A percentile compares a stretch with the other conserved stretches of the same genome.
Evolutionary conservation across 2,329 filamentous ascomycete species (phyloP).

Genomic region (Cercospora janseana): DNA sequence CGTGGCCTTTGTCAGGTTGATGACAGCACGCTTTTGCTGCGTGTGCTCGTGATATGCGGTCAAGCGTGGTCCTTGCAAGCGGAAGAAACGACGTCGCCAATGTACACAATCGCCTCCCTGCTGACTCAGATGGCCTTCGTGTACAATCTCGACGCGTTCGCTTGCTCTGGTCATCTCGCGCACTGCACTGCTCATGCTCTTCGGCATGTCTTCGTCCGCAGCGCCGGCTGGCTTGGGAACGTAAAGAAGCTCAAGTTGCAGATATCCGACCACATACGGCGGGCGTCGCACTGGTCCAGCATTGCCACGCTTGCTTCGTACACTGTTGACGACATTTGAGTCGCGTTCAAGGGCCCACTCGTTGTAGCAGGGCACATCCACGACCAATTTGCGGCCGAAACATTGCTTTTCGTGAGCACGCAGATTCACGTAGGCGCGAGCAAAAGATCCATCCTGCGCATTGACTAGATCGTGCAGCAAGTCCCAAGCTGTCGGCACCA

Average conservation of each 20-base stretch:
- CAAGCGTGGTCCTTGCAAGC: slow-evolving; percentile 82
- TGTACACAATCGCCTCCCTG: slow-evolving; percentile 99
- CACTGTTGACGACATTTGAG: slow-evolving; percentile 70
- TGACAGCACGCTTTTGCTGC: slow-evolving; percentile 90
- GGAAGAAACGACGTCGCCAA: slow-evolving; percentile 98
- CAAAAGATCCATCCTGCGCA: slow-evolving; percentile 89
- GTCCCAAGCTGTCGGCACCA: slow-evolving; percentile 76
- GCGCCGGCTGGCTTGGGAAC: slow-evolving; percentile 86
- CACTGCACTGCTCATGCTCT: slow-evolving; percentile 97
- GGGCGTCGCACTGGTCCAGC: slow-evolving; percentile 70
- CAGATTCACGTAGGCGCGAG: slow-evolving; percentile 85
- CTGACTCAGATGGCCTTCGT: slow-evolving; percentile 88
- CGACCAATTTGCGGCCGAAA: slow-evolving; percentile 81
- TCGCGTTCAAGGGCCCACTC: slow-evolving; percentile 93
- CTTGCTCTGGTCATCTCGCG: slow-evolving; percentile 90
- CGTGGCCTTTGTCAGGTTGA: slow-evolving; percentile 89
- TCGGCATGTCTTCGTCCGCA: slow-evolving; percentile 94
- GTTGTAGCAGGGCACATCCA: slow-evolving; percentile 94
- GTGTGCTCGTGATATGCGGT: slow-evolving; percentile 96
- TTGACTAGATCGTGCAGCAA: slow-evolving; percentile 79
- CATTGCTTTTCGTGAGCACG: slow-evolving; percentile 88
- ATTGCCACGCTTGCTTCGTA: slow-evolving; percentile 75
- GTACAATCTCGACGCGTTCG: slow-evolving; percentile 68
- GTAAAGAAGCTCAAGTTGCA: slow-evolving; percentile 90
- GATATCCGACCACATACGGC: slow-evolving; percentile 94